Evolutionary conservation across 2,329 filamentous ascomycete species (phyloP).

Genomic region (Fusarium marasasianum): DNA sequence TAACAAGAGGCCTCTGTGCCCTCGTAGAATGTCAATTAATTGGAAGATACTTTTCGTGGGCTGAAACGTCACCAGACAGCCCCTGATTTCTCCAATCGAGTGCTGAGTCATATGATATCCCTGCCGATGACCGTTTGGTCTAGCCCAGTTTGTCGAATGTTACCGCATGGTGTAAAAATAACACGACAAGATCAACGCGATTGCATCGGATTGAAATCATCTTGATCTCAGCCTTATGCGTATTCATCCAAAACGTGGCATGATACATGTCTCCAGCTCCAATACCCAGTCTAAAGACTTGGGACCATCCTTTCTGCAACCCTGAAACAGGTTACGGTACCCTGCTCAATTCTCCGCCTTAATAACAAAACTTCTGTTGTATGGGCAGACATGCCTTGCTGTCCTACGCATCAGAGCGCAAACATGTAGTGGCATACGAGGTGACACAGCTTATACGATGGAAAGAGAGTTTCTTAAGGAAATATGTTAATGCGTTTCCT

Average conservation of each 20-base stretch:
- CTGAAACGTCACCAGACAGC: not conserved
- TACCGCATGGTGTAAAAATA: not conserved
- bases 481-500: not conserved
- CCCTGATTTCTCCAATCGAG: not conserved
- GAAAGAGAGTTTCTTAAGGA: not conserved
- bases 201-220: not conserved
- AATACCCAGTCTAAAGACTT: fast-evolving
- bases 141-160: not conserved
- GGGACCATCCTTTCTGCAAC: not conserved
- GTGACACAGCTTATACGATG: not conserved
- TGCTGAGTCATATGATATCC: slow-evolving; percentile 1
- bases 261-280: fast-evolving
- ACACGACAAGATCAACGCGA: not conserved
- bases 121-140: not conserved
- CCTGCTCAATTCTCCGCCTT: not conserved
- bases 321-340: not conserved
- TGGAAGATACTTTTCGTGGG: not conserved
- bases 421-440: not conserved
- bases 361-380: not conserved
- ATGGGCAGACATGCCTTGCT: too few relatives aligned
- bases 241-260: not conserved
- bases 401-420: not conserved
- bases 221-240: not conserved
- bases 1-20: not conserved
- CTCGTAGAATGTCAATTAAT: not conserved